phyloP scores from a whole-genome alignment of 805 yeast species.

The Jamesozyma piceae region DNA sequence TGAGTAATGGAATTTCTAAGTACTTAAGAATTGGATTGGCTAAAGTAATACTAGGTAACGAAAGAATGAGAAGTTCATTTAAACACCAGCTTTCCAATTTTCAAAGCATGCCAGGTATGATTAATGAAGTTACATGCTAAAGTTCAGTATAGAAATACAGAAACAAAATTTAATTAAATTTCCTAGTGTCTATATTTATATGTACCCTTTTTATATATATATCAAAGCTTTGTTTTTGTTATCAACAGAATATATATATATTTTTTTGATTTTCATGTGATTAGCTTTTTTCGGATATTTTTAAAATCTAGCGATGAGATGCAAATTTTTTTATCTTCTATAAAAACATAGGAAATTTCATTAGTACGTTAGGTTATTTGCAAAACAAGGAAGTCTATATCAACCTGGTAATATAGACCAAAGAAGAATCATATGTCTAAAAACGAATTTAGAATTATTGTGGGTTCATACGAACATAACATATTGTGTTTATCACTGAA shows the following conservation, averaged over 20 bases:
- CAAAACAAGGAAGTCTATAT: too few species aligned
- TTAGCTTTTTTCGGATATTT: background rate
- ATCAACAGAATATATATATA: too few species aligned
- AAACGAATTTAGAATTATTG: conserved; percentile 65
- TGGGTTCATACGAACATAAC: conserved; percentile 94
- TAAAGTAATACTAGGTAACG: conserved; percentile 42
- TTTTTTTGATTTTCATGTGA: too few species aligned
- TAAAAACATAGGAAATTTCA: background rate
- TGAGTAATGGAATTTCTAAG: conserved; percentile 26
- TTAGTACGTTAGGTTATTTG: too few species aligned
- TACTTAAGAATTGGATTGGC: conserved; percentile 36
- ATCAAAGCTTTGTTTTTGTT: too few species aligned
- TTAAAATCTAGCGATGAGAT: background rate
- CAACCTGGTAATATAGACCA: too few species aligned
- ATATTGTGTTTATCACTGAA: conserved; percentile 72
- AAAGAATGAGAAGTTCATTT: conserved; percentile 35
- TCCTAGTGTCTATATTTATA: too few species aligned
- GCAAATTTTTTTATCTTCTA: background rate
- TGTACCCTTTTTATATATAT: too few species aligned
- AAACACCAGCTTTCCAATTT: conserved; percentile 23
- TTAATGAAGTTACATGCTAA: background rate
- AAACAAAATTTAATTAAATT: too few species aligned
- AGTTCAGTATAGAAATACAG: too few species aligned
- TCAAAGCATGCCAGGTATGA: conserved; percentile 7
- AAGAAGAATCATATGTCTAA: conserved; percentile 9